Evolutionary conservation across 1,284 basidiomycete species (phyloP).

Genomic region (Trichosporon inkin): DNA sequence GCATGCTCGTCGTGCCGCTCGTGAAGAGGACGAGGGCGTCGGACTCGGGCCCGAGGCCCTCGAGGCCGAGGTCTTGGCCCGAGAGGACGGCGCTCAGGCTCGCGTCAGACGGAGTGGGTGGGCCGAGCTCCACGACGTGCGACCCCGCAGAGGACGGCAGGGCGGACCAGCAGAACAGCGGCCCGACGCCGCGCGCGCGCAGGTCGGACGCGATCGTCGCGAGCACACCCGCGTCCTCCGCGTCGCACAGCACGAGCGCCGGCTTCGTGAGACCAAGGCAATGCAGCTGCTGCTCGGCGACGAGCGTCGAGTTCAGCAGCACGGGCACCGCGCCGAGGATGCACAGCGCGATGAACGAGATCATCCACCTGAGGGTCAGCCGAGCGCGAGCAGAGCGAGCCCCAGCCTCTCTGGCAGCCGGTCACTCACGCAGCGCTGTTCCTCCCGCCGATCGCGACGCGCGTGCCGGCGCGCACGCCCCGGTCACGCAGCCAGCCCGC

Average conservation of each 20-base stretch:
- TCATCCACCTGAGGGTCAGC: slow-evolving; percentile 41
- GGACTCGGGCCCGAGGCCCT: slow-evolving; percentile 32
- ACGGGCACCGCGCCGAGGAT: slow-evolving; percentile 41
- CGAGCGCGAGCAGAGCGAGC: too few relatives aligned
- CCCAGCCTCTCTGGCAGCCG: slow-evolving; percentile 30
- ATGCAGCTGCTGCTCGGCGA: slow-evolving; percentile 33
- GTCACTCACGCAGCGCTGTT: slow-evolving; percentile 29
- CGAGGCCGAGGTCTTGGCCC: slow-evolving; percentile 15
- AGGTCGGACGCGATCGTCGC: slow-evolving; percentile 13
- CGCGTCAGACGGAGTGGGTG: background rate
- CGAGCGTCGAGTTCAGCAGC: slow-evolving; percentile 41
- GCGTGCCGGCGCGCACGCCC: slow-evolving; percentile 33
- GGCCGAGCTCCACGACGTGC: background rate
- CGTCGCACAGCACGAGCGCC: slow-evolving; percentile 33
- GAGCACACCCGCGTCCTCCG: slow-evolving; percentile 28
- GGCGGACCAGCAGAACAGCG: slow-evolving; percentile 9
- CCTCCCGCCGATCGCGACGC: slow-evolving; percentile 37
- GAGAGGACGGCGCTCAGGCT: background rate
- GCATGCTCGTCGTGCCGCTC: slow-evolving; percentile 34
- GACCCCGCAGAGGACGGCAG: background rate
- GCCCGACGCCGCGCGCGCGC: slow-evolving; percentile 5
- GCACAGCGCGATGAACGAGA: slow-evolving; percentile 37
- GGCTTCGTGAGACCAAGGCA: slow-evolving; percentile 32
- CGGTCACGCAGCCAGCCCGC: slow-evolving; percentile 34
- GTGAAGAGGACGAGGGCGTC: slow-evolving; percentile 48